Evolutionary conservation across 2,329 filamentous ascomycete species (phyloP), one percentile per base, ranked within the genome.

Genomic region (Phaeosphaeriaceae sp.): DNA sequence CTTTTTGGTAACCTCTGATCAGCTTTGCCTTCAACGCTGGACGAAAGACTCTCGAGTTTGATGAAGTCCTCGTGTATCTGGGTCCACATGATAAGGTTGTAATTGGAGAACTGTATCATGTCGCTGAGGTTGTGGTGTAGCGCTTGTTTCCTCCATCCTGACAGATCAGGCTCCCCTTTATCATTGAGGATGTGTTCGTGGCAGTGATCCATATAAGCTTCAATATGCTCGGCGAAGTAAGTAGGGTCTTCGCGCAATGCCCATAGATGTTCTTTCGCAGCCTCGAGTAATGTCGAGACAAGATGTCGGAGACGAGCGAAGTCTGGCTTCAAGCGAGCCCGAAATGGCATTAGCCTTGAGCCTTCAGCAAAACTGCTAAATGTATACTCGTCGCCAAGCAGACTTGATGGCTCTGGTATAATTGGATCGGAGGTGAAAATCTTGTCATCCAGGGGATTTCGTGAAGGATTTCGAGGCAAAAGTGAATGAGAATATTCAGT

Each of bases 171-270:
- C 13, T 20, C n/a, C 18, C 29, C 40, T 2, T 35, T 11, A 3
- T 9, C 9, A 9, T 34, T 28, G 8, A 23, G 40, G 5, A 52
- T n/a, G 5, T 38, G 13, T 28, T 51, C 42, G 6, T 7, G 60
- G 0, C 75, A 68, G 57, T 85, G 82, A 12, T 83, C 79, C 18
- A 70, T 72, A 30, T 61, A 59, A 1, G 81, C 77, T 7, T 61
- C 52, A 1, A 83, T 35, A 0, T 66, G 46, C 1, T 80, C 71
- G 3, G 73, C 66, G 53, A 86, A 86, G 65, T 85, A 86, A 0
- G 68, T 68, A 0, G 83, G 83, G 59, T 87, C 84, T 56, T 87
- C 83, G 6, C 83, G 76, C 2, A 87, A 67, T 0, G 75, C 59
- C 77, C 77, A 82, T 0, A 85, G 35, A 55, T 85, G 81, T 62